These are phyloP conservation scores for Globisporangium polare DNA, from an alignment of 352 stramenopile genomes.

Conservation along the genomic window DNA sequence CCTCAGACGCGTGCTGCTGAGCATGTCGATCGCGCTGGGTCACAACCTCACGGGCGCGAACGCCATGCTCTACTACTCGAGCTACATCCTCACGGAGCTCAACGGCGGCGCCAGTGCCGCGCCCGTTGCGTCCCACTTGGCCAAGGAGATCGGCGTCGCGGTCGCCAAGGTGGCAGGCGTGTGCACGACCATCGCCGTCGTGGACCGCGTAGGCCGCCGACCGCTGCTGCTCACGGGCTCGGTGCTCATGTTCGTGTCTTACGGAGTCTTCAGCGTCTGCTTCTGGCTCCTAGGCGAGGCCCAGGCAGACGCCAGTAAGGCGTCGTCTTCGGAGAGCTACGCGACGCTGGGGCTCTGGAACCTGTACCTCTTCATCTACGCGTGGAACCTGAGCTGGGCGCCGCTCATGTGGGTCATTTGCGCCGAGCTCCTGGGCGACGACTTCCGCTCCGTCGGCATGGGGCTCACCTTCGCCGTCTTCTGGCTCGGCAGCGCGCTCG, in stretches of 20 bases:
- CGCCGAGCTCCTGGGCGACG: conserved; percentile 57
- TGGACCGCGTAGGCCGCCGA: conserved; percentile 58
- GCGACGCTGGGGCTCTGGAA: conserved; percentile 51
- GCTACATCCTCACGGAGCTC: conserved; percentile 58
- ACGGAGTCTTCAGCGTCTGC: conserved; percentile 46
- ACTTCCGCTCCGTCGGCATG: conserved; percentile 73
- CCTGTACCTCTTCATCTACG: conserved; percentile 71
- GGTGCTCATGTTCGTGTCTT: conserved; percentile 40
- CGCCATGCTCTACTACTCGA: conserved; percentile 82
- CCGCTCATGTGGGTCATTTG: conserved; percentile 77
- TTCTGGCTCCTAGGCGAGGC: conserved; percentile 37
- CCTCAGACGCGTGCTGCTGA: conserved; percentile 46
- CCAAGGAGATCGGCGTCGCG: conserved; percentile 60
- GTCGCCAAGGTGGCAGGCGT: conserved; percentile 64
- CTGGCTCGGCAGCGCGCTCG: conserved; percentile 60
- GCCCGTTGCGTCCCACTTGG: conserved; percentile 17
- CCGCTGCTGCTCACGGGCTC: conserved; percentile 58
- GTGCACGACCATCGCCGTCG: conserved; percentile 43
- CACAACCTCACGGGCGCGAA: conserved; percentile 67
- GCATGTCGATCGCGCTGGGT: conserved; percentile 49
- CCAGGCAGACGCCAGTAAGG: background rate
- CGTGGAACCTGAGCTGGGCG: conserved; percentile 74
- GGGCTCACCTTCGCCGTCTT: conserved; percentile 68
- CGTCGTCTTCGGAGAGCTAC: conserved; percentile 16
- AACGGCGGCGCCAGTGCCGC: conserved; percentile 6